A percentile compares a stretch with the other conserved stretches of the same genome.
phyloP scores from a whole-genome alignment of 441 rosid species.

The Omphalea diandra region DNA sequence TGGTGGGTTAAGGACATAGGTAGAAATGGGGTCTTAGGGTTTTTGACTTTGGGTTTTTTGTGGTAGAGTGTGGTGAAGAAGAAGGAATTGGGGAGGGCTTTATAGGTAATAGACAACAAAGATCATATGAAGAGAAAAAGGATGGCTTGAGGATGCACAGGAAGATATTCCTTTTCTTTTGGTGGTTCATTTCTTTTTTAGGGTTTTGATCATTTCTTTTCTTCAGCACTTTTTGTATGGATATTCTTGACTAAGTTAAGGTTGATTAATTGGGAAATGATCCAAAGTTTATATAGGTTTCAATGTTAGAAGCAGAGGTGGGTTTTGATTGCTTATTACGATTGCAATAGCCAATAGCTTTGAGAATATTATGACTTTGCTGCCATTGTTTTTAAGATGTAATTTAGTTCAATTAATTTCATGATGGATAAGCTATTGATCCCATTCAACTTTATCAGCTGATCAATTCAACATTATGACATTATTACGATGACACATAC shows the following conservation, averaged over 20 bases:
- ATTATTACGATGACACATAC: too few species aligned
- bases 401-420: too few species aligned
- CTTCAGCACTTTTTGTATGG: conserved; percentile 3
- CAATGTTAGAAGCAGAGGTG: neutral
- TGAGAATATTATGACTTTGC: too few species aligned
- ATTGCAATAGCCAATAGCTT: neutral
- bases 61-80: conserved; percentile 17
- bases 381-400: too few species aligned
- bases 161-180: conserved; percentile 29
- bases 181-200: neutral
- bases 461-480: too few species aligned
- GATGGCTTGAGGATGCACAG: conserved; percentile 28
- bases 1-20: conserved; percentile 43
- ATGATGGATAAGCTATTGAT: too few species aligned
- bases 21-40: neutral
- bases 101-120: neutral
- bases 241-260: conserved; percentile 29
- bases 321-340: neutral
- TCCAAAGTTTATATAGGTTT: neutral
- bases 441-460: too few species aligned
- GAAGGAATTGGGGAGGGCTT: neutral
- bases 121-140: conserved; percentile 24
- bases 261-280: conserved; percentile 26
- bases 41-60: neutral
- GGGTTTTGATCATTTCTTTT: conserved; percentile 1